Percentiles rank a stretch among this genome's conserved stretches.
phyloP scores from a whole-genome alignment of 495 filamentous ascomycete genomes.

The Aspergillus baeticus region DNA sequence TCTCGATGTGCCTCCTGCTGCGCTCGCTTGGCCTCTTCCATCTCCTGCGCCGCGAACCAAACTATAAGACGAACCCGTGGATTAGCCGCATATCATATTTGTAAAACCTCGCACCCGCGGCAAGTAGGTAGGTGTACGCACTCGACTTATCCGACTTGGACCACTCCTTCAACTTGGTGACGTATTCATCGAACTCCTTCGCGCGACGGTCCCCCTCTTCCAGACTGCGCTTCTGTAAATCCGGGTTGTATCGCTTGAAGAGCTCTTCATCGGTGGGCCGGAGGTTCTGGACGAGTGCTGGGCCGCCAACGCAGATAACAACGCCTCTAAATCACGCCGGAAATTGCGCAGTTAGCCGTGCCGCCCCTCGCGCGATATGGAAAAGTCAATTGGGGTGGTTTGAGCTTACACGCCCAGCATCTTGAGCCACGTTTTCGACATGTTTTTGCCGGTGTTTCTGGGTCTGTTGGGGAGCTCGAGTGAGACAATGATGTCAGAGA shows the following conservation, averaged over 20 bases:
- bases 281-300: conserved; percentile 76
- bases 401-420: conserved; percentile 53
- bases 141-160: conserved; percentile 88
- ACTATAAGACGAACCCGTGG: conserved; percentile 46
- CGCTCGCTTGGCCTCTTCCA: conserved; percentile 48
- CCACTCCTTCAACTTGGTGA: conserved; percentile 78
- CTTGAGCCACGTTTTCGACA: conserved; percentile 57
- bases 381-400: too few relatives aligned
- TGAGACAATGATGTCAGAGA: conserved; percentile 30
- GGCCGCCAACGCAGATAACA: conserved; percentile 74
- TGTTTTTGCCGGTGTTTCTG: conserved; percentile 27
- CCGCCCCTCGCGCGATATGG: too few relatives aligned
- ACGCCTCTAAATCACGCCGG: conserved; percentile 52
- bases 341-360: conserved; percentile 20
- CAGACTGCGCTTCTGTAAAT: conserved; percentile 78
- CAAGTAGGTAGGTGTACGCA: conserved; percentile 30
- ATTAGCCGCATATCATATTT: conserved; percentile 5
- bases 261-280: conserved; percentile 89
- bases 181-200: conserved; percentile 86
- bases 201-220: conserved; percentile 69
- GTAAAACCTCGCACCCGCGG: too few relatives aligned
- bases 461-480: background rate
- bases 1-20: conserved; percentile 46
- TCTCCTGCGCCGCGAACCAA: conserved; percentile 71
- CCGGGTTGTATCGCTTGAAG: conserved; percentile 89